These are phyloP conservation scores for Zasmidium cellare DNA, from an alignment of 2,329 filamentous ascomycete genomes.

Conservation along the genomic window DNA sequence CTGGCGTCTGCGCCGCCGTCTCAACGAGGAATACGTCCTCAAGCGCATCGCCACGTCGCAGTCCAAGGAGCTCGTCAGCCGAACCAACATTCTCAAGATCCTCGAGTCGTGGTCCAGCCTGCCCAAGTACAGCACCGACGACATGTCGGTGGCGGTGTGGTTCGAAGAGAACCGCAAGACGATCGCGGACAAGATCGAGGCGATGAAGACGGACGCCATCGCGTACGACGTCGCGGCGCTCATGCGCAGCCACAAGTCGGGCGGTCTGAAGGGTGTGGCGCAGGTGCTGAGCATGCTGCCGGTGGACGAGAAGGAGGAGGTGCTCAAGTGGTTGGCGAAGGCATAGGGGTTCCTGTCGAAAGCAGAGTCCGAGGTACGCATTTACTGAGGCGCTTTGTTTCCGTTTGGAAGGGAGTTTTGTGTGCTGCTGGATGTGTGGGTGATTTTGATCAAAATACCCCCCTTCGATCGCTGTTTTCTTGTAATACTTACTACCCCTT, in stretches of 20 bases:
- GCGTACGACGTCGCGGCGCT: conserved; percentile 69
- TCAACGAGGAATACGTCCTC: conserved; percentile 97
- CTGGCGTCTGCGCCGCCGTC: conserved; percentile 94
- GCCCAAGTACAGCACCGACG: conserved; percentile 72
- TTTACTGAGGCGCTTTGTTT: conserved; percentile 4
- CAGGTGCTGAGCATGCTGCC: conserved; percentile 85
- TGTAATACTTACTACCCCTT: background rate
- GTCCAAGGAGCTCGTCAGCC: conserved; percentile 45
- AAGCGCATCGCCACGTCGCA: conserved; percentile 70
- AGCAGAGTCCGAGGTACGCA: conserved; percentile 3
- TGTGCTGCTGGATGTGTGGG: too few species aligned
- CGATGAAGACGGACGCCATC: conserved; percentile 73
- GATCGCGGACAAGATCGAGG: conserved; percentile 81
- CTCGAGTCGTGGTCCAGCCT: conserved; percentile 83
- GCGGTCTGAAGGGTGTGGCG: conserved; percentile 79
- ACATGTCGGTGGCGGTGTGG: conserved; percentile 85
- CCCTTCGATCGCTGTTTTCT: background rate
- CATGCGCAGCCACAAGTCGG: conserved; percentile 65
- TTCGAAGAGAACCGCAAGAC: conserved; percentile 91
- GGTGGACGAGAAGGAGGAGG: conserved; percentile 81
- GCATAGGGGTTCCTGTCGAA: conserved; percentile 30
- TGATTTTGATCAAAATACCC: too few species aligned
- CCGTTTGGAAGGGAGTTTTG: too few species aligned
- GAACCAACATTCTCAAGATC: conserved; percentile 62
- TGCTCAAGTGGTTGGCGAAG: conserved; percentile 59